These are phyloP conservation scores for Trichophyton schoenleinii DNA, from an alignment of 2,329 filamentous ascomycete genomes.

Conservation along the genomic window DNA sequence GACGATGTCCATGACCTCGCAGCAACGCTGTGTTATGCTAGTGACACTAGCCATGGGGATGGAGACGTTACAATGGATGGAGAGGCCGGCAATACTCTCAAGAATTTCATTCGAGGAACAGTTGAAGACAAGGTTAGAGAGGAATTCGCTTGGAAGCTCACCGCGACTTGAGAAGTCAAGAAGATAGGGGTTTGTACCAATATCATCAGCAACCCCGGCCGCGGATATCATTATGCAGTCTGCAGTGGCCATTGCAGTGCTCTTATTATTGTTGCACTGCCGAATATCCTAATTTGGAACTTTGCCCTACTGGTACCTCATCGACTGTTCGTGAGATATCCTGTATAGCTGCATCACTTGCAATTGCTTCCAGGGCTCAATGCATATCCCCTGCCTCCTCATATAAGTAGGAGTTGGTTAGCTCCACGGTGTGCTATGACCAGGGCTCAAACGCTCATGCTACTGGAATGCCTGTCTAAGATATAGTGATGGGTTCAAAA, in stretches of 20 bases:
- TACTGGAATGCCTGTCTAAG: background rate
- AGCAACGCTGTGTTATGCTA: slow-evolving; percentile 50
- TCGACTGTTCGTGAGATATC: background rate
- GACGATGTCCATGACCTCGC: slow-evolving; percentile 55
- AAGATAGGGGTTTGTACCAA: background rate
- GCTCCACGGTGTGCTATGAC: background rate
- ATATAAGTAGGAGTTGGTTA: background rate
- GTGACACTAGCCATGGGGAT: slow-evolving; percentile 43
- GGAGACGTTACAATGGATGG: slow-evolving; percentile 29
- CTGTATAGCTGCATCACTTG: background rate
- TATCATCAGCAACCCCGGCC: background rate
- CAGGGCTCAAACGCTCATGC: background rate
- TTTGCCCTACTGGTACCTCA: background rate
- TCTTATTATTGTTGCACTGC: background rate
- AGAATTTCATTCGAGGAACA: slow-evolving; percentile 49
- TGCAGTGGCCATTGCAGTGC: background rate
- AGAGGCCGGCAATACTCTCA: slow-evolving; percentile 31
- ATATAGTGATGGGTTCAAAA: background rate
- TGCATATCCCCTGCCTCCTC: background rate
- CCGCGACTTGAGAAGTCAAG: slow-evolving; percentile 20
- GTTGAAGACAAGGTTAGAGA: slow-evolving; percentile 44
- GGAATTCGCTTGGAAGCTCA: slow-evolving; percentile 29
- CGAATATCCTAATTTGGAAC: background rate
- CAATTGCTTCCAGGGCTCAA: background rate
- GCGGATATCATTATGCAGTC: background rate